Evolutionary conservation across 2,329 filamentous ascomycete species (phyloP), one percentile per base, ranked within the genome.

Genomic region (Beauveria rudraprayagi): DNA sequence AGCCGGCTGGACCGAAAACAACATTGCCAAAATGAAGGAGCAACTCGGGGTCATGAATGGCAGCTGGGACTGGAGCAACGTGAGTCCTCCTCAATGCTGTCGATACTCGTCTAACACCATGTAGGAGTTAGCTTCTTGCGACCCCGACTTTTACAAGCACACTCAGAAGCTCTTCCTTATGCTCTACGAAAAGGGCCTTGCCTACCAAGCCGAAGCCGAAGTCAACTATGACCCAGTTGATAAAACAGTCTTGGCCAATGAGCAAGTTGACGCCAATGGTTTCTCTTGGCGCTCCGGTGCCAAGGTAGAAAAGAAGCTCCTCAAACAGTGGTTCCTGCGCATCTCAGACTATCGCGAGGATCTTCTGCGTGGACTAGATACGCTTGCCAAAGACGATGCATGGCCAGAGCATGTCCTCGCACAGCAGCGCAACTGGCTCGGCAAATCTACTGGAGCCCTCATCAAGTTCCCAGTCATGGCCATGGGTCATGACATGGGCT

Each of bases 161-260:
- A 96, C 90, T 0, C 92, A 96, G 71, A 85, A 83, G 67, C 83
- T 96, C 65, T 96, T 96, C 71, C 79, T 95, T 61, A 85, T 88
- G 74, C 80, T 96, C 5, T 82, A 89, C 70, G 78, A 89, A 65
- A 82, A 83, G 62, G 89, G 89, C 1, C 79, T 96, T 19, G 92
- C 91, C 57, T 94, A 94, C 72, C 91, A 92, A 70, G 86, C 85
- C 40, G 87, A 94, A 67, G 90, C 91, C 22, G 76, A 92, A 64
- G 92, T 96, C 67, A 96, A 96, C 73, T 96, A 90, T 76, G 92
- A 96, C 66, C 92, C 92, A 1, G 82, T 96, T 30, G 92, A 96
- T 71, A 87, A 89, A 71, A 96, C 92, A 0, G 92, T 96, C 17
- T 78, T 96, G 62, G 92, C 92, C 11, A 96, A 96, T 71, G 92